Base-by-base conservation (phyloP, 2,329 filamentous ascomycete genomes). In the Xylariaceae sp. region DNA sequence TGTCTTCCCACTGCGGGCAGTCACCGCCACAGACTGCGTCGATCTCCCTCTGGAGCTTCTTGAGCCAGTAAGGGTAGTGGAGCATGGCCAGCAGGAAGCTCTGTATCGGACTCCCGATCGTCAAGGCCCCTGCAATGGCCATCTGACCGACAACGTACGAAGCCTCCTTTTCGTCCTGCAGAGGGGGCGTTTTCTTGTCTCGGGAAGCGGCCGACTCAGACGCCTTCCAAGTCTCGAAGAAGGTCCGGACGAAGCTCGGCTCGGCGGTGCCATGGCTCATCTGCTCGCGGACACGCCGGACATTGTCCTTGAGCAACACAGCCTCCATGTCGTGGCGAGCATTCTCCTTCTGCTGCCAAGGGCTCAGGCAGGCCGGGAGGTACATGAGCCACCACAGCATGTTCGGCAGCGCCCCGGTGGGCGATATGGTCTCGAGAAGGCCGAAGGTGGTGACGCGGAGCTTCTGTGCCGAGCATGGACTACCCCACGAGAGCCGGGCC, bases 1-100 rank as follows among this genome's bases (percentile, higher is more conserved):
- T 57, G 38, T 75, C 68, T 21, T 63, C 60, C 60, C 71, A 70
- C 36, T 61, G 59, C 0, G 72, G 71, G 37, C 71, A 65, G 15
- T 59, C 56, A 1, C 64, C 63, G 3, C 56, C 62, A 17, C 66
- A 65, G 3, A 66, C 61, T 1, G 40, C 43, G 39, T 75, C 71
- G 9, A 75, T 63, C 53, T 76, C 71, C n/a, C 65, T 54, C 46
- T 74, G 70, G 9, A 67, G 54, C 37, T 61, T 61, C 19, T 43
- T 46, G 38, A 65, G 63, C 51, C 64, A 64, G 12, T 60, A 55
- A 2, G 65, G 66, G 36, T 63, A 64, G 43, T 62, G 57, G 17
- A 62, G 45, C 61, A 64, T 64, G 7, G 61, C 61, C n/a, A 68
- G 41, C 3, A 68, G 32, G 24, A 60, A 68, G 31, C 59, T 65